Base-by-base conservation (phyloP, 208 protist species). In the Wallacemonas sp. region DNA sequence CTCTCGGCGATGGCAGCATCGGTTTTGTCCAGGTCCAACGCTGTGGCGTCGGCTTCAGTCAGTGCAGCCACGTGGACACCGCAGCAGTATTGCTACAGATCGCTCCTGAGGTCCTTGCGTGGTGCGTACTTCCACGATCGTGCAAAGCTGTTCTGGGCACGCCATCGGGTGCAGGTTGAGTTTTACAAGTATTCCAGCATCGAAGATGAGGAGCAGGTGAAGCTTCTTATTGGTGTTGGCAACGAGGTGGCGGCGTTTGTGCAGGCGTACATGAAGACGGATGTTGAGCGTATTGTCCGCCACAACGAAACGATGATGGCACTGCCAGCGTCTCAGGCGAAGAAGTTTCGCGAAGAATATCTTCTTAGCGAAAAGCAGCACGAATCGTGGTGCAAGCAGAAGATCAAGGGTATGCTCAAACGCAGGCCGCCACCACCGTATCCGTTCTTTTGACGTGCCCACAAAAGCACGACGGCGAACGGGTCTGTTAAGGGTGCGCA, bases 351-450 rank as follows among this genome's bases (percentile, higher is more conserved):
- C 30, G 72, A 75, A 44, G 87, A 92, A 24, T 96, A 88, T 62
- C 56, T 94, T 9, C 66, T 92, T 21, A 70, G 77, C 9, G 91
- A 96, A 57, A 92, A 88, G 68, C 82, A 96, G 70, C 91, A 96
- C 65, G 86, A 94, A 19, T 88, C 83, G 32, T 94, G 88, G 87
- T 94, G 91, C 56, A 94, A 94, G 85, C 91, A 96, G 63, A 79
- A 82, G 49, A 90, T 96, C 21, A 78, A 81, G 63, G 72, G 44
- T 23, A 92, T 96, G 46, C 80, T 96, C 44, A 74, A 84, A 47
- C 83, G 86, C 4, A 71, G 91, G 6, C 91, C 91, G 17, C 78
- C 86, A 8, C 91, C 91, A 23, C 90, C 90, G 19, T 94, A 89
- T 58, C 87, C 87, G 0, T 96, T 93, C 63, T 91, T 83, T 47